A percentile compares a stretch with the other conserved stretches of the same genome.
These are phyloP conservation scores for Elymus sibiricus DNA, from an alignment of 176 grass and related monocot genomes.

Conservation along the genomic window DNA sequence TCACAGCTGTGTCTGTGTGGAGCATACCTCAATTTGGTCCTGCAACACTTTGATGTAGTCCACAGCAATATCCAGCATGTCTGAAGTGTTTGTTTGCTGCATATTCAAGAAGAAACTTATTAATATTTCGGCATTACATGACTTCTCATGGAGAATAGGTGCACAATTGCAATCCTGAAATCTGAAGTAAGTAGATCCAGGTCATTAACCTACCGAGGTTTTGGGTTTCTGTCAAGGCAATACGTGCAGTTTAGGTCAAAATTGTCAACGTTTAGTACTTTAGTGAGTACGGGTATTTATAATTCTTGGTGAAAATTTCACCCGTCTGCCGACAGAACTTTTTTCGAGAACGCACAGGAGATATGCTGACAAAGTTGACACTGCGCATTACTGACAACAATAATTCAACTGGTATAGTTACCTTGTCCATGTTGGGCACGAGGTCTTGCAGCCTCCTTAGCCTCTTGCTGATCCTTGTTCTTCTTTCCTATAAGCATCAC, in stretches of 20 bases:
- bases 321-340: too few relatives aligned
- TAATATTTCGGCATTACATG: not conserved
- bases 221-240: not conserved
- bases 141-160: not conserved
- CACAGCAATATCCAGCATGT: slow-evolving; percentile 93
- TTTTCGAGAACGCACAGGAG: too few relatives aligned
- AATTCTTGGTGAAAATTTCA: too few relatives aligned
- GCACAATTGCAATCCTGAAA: not conserved
- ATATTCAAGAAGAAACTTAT: slow-evolving; percentile 12
- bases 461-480: slow-evolving; percentile 96
- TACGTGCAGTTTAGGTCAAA: not conserved
- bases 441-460: slow-evolving; percentile 86
- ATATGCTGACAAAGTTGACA: too few relatives aligned
- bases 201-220: not conserved
- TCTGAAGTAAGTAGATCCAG: not conserved
- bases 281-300: not conserved
- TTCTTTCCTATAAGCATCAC: slow-evolving; percentile 72
- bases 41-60: slow-evolving; percentile 92
- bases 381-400: not conserved
- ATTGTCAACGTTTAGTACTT: not conserved
- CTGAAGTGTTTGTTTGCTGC: slow-evolving; percentile 97
- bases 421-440: slow-evolving; percentile 99
- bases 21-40: slow-evolving; percentile 75
- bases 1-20: not conserved
- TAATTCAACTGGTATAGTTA: not conserved